Evolutionary conservation across 257 asterid genomes (phyloP), one percentile per base, ranked within the genome.

Genomic region (Gynochthodes officinalis): DNA sequence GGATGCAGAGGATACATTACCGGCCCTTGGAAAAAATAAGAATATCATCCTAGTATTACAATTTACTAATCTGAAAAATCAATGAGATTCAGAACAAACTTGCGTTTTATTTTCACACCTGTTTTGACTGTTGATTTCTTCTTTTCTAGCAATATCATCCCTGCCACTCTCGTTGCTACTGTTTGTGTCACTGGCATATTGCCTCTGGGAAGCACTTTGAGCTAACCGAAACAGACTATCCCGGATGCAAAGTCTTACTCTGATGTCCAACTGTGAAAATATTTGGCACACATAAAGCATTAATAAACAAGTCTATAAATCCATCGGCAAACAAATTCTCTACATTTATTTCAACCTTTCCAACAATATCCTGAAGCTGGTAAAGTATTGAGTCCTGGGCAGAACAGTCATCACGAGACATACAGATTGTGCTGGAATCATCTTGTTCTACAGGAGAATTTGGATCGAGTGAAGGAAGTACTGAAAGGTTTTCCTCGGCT

Each of bases 151-250:
- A 43, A 54, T 79, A 61, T 81, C 85, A 73, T 82, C 91, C 76
- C 82, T 81, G 80, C 80, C 74, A 80, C 77, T 76, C 73, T 74
- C 79, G 77, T 77, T 78, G 72, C 83, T 66, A 76, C 82, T 83
- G 83, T 81, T 78, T 73, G 81, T 78, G 57, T 82, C 94, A 46
- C 79, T 74, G 54, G 88, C 78, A 80, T 80, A 70, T 75, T 86
- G 96, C 81, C 98, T 88, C 76, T 76, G 87, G 66, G 73, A 78
- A 76, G 96, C 88, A 85, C 96, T 89, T 64, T 79, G 87, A 63
- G 97, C 96, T 49, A 93, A 87, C 77, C 98, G 90, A 82, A 81
- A 85, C 82, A 93, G 84, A 82, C 98, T 93, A 77, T 93, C 96
- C 70, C 94, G 81, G 77, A 91, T 88, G 84, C 91, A 84, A 70